Conservation (phyloP, 2,329 filamentous ascomycete genomes). For the Beauveria pseudobassiana region DNA sequence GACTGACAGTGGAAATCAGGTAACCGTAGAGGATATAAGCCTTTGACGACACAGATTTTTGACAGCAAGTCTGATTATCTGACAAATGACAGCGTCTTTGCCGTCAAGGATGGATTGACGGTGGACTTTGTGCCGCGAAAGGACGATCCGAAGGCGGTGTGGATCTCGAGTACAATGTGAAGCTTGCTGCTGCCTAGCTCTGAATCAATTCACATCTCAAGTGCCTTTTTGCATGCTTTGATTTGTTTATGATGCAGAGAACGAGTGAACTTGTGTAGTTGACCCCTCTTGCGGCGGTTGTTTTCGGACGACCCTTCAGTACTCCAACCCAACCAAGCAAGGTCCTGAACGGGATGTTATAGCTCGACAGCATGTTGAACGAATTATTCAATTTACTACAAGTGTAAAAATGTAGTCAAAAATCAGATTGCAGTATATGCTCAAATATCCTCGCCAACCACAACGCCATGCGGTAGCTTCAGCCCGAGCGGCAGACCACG, state of each 20-base stretch:
- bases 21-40: slow-evolving; percentile 50
- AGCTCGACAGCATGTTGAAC: too few relatives aligned
- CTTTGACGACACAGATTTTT: slow-evolving; percentile 69
- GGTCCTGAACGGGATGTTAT: too few relatives aligned
- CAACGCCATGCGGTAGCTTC: slow-evolving; percentile 41
- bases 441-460: slow-evolving; percentile 18
- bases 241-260: not conserved
- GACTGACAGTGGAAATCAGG: slow-evolving; percentile 16
- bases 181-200: slow-evolving; percentile 27
- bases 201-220: not conserved
- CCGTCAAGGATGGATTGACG: slow-evolving; percentile 43
- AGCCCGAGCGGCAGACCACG: slow-evolving; percentile 40
- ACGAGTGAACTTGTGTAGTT: too few relatives aligned
- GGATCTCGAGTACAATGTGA: slow-evolving; percentile 58
- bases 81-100: slow-evolving; percentile 43
- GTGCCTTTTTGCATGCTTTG: not conserved
- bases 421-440: not conserved
- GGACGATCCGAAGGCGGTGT: slow-evolving; percentile 38
- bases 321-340: too few relatives aligned
- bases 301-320: too few relatives aligned
- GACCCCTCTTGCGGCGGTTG: too few relatives aligned
- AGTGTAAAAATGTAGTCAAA: not conserved
- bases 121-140: slow-evolving; percentile 33
- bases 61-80: slow-evolving; percentile 59
- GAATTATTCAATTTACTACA: not conserved